These are phyloP conservation scores for Excoecaria agallocha DNA, from an alignment of 345 rosid species.

Conservation along the genomic window DNA sequence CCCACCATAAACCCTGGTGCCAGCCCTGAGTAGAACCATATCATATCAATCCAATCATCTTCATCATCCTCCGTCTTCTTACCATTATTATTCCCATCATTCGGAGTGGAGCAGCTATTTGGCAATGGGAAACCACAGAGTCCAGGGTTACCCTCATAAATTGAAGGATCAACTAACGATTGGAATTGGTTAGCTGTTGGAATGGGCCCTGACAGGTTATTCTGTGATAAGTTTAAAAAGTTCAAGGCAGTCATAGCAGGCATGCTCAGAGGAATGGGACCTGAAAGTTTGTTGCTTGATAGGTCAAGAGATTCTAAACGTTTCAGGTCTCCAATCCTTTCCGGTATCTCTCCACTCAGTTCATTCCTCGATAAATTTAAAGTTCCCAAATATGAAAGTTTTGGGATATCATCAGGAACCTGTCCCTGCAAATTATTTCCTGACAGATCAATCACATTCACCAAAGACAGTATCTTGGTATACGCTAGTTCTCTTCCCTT, in stretches of 20 bases:
- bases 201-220: conserved; percentile 27
- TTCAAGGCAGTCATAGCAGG: conserved; percentile 21
- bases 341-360: conserved; percentile 13
- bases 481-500: conserved; percentile 19
- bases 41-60: background rate
- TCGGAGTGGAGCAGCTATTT: conserved; percentile 8
- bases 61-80: background rate
- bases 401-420: conserved; percentile 11
- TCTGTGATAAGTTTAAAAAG: conserved; percentile 25
- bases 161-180: conserved; percentile 17
- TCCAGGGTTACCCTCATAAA: conserved; percentile 20
- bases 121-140: conserved; percentile 24
- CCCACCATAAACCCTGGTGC: conserved; percentile 9
- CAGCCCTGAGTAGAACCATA: background rate
- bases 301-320: conserved; percentile 19
- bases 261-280: conserved; percentile 23
- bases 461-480: conserved; percentile 3
- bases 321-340: conserved; percentile 9
- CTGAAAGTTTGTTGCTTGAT: conserved; percentile 21
- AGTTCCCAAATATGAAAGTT: background rate
- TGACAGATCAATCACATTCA: conserved; percentile 14
- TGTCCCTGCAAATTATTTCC: conserved; percentile 13
- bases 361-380: conserved; percentile 19
- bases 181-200: conserved; percentile 22
- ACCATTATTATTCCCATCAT: background rate